Evolutionary conservation across 768 basidiomycete genomes (phyloP).

Genomic region (Clathrus columnatus): DNA sequence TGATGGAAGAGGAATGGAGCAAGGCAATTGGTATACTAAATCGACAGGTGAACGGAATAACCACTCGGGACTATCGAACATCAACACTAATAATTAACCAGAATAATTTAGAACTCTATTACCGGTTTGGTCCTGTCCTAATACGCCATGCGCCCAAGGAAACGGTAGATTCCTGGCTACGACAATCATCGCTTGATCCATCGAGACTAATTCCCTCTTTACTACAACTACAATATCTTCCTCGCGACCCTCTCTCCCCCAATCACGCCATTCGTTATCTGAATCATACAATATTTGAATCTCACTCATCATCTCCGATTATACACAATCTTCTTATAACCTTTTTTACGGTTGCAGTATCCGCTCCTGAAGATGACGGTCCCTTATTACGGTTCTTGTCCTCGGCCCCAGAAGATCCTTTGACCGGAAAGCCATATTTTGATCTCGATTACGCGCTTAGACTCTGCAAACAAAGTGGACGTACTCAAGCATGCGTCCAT

Average conservation of each 20-base stretch:
- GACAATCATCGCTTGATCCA: constrained; percentile 71
- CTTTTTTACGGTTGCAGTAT: constrained; percentile 55
- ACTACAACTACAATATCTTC: constrained; percentile 66
- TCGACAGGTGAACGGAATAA: constrained; percentile 54
- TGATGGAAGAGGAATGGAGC: constrained; percentile 85
- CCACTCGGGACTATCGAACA: too few relatives aligned
- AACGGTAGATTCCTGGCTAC: constrained; percentile 88
- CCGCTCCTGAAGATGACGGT: constrained; percentile 54
- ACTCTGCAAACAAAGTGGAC: constrained; percentile 73
- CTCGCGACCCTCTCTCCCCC: constrained; percentile 60
- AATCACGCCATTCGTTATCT: constrained; percentile 91
- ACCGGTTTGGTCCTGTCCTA: constrained; percentile 83
- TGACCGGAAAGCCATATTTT: constrained; percentile 84
- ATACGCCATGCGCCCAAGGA: constrained; percentile 82
- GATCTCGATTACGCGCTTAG: constrained; percentile 95
- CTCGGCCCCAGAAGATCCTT: constrained; percentile 69
- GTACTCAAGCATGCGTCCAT: constrained; percentile 86
- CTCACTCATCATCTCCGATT: constrained; percentile 70
- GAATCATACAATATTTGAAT: constrained; percentile 73
- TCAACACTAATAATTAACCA: too few relatives aligned
- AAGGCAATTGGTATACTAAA: constrained; percentile 88
- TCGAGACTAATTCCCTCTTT: constrained; percentile 83
- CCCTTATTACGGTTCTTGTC: constrained; percentile 76
- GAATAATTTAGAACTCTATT: constrained; percentile 84
- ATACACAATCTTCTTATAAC: constrained; percentile 93